Conservation (phyloP, 2,329 filamentous ascomycete species). For the Fusarium sp. region DNA sequence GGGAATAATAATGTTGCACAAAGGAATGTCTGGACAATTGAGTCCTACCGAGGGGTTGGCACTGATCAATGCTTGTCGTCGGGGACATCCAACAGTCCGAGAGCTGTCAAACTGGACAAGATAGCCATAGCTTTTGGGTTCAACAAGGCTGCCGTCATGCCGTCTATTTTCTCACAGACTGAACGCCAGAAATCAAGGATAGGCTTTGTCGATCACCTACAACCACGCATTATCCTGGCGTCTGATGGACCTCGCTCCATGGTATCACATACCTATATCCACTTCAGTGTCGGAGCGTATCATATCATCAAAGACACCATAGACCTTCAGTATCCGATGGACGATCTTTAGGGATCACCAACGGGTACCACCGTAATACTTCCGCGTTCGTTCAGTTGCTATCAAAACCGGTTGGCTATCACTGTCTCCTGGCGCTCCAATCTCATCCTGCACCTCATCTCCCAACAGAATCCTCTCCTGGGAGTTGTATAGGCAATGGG, state of each 20-base stretch:
- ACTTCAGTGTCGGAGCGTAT: slow-evolving; percentile 1
- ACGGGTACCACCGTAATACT: not conserved
- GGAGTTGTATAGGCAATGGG: slow-evolving; percentile 1
- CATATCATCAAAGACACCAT: slow-evolving; percentile 23
- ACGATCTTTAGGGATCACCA: slow-evolving; percentile 1
- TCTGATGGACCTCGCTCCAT: slow-evolving; percentile 1
- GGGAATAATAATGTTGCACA: not conserved
- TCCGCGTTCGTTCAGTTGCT: not conserved
- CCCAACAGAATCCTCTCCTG: not conserved
- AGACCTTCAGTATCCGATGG: not conserved
- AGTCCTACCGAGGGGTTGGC: not conserved
- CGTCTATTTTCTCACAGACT: not conserved
- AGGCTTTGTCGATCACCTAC: slow-evolving; percentile 10
- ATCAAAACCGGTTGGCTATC: not conserved
- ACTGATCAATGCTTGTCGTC: slow-evolving; percentile 1
- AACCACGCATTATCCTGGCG: slow-evolving; percentile 11
- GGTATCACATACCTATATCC: slow-evolving; percentile 9
- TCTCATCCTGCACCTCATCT: not conserved
- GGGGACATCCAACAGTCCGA: not conserved
- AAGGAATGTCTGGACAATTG: not conserved
- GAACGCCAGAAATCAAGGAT: slow-evolving; percentile 3
- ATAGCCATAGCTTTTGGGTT: not conserved
- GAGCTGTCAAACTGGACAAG: not conserved
- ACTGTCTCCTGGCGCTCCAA: not conserved
- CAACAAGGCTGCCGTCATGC: slow-evolving; percentile 3